Evolutionary conservation across 2,329 filamentous ascomycete genomes (phyloP).

Genomic region (Colletotrichum sansevieriae): DNA sequence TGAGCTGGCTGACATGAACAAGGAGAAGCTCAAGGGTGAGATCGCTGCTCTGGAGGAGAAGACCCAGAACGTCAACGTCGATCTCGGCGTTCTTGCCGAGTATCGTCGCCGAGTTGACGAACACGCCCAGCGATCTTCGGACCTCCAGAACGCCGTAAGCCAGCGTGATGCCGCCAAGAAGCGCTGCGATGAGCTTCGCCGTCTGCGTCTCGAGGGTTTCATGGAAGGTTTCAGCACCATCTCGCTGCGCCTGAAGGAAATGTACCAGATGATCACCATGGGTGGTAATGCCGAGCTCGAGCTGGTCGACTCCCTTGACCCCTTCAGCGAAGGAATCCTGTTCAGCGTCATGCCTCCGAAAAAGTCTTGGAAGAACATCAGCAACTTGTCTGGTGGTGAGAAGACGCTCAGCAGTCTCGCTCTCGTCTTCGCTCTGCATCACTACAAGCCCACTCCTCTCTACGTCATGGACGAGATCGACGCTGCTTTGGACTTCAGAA

Average conservation of each 20-base stretch:
- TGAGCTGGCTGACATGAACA: constrained; percentile 75
- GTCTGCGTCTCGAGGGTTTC: constrained; percentile 92
- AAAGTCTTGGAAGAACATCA: constrained; percentile 99
- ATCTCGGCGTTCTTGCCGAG: constrained; percentile 88
- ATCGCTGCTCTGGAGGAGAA: constrained; percentile 74
- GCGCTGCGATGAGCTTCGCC: constrained; percentile 90
- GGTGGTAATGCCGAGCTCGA: constrained; percentile 98
- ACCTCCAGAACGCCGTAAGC: constrained; percentile 82
- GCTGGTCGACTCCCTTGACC: constrained; percentile 94
- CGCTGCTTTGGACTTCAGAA: constrained; percentile 96
- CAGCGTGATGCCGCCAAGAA: constrained; percentile 90
- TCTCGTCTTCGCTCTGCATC: constrained; percentile 96
- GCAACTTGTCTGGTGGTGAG: constrained; percentile 94
- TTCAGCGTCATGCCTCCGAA: constrained; percentile 99
- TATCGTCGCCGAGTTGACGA: constrained; percentile 90
- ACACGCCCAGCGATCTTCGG: constrained; percentile 83
- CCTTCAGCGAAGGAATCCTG: constrained; percentile 95
- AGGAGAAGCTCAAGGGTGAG: constrained; percentile 71
- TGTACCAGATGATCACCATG: constrained; percentile 99
- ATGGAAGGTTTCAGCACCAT: constrained; percentile 98
- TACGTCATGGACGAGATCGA: constrained; percentile 99
- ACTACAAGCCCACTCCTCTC: constrained; percentile 96
- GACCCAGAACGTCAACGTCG: constrained; percentile 88
- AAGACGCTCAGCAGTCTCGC: constrained; percentile 96
- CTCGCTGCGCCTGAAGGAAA: constrained; percentile 95